A percentile compares a stretch with the other conserved stretches of the same genome.
Conservation (phyloP, 2,329 filamentous ascomycete genomes). For the Colletotrichum sp. region DNA sequence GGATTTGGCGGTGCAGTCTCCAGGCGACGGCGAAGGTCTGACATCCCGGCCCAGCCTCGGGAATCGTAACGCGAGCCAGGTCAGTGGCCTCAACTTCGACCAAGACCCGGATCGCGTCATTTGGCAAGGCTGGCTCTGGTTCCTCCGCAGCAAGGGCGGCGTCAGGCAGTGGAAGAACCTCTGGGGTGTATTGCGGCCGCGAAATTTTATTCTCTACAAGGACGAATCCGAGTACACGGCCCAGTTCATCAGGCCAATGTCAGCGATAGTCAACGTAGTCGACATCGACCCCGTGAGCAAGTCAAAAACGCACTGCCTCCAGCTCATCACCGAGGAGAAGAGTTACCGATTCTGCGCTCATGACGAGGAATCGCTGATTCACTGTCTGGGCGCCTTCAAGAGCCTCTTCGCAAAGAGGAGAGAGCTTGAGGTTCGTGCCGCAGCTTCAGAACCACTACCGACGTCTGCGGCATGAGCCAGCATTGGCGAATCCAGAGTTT, state of each 20-base stretch:
- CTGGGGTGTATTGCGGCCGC: constrained; percentile 89
- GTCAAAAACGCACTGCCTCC: constrained; percentile 86
- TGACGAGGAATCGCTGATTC: constrained; percentile 82
- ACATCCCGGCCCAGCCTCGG: constrained; percentile 36
- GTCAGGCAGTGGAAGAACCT: constrained; percentile 93
- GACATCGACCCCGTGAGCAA: constrained; percentile 88
- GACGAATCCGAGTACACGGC: constrained; percentile 90
- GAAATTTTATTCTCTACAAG: constrained; percentile 90
- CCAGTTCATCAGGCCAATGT: constrained; percentile 79
- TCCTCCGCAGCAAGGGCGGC: constrained; percentile 81
- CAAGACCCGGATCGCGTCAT: constrained; percentile 86
- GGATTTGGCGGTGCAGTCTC: constrained; percentile 48
- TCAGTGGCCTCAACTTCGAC: constrained; percentile 61
- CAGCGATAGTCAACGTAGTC: constrained; percentile 84
- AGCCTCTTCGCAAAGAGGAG: constrained; percentile 77
- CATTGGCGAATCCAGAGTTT: background rate
- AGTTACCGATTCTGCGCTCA: constrained; percentile 77
- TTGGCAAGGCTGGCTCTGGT: constrained; percentile 89
- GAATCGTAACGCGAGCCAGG: constrained; percentile 65
- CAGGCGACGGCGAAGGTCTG: constrained; percentile 21
- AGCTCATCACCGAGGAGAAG: constrained; percentile 93
- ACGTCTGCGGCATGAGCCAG: constrained; percentile 1
- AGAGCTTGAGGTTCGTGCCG: constrained; percentile 61
- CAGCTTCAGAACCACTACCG: constrained; percentile 30
- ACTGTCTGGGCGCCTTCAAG: constrained; percentile 90